Conservation (phyloP, 441 rosid species). For the Croton setiger region DNA sequence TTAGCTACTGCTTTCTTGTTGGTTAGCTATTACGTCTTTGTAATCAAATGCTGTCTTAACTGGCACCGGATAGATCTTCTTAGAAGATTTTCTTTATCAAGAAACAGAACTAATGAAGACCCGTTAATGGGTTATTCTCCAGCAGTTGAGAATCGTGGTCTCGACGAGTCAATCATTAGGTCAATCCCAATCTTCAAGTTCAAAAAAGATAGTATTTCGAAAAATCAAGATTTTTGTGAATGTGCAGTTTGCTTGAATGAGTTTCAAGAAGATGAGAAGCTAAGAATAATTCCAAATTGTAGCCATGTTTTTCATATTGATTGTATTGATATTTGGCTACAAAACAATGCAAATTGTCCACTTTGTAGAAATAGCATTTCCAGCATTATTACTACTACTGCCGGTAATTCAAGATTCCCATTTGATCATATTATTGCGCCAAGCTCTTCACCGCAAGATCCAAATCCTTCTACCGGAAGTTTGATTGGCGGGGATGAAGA, state of each 20-base stretch:
- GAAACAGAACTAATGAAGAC: constrained; percentile 41
- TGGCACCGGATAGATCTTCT: constrained; percentile 70
- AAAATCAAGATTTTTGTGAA: constrained; percentile 32
- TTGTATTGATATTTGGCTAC: constrained; percentile 95
- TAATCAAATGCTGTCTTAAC: constrained; percentile 78
- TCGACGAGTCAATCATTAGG: constrained; percentile 74
- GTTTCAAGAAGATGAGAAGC: constrained; percentile 81
- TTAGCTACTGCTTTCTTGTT: constrained; percentile 75
- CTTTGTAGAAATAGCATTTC: constrained; percentile 84
- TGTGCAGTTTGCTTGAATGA: constrained; percentile 87
- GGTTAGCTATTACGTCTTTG: constrained; percentile 78
- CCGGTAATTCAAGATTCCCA: constrained; percentile 21
- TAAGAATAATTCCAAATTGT: constrained; percentile 68
- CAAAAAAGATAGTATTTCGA: constrained; percentile 38
- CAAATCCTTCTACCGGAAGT: constrained; percentile 27
- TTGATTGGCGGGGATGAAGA: constrained; percentile 48
- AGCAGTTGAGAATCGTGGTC: constrained; percentile 48
- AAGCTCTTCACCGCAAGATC: constrained; percentile 43
- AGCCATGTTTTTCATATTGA: constrained; percentile 83
- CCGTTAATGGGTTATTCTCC: constrained; percentile 48
- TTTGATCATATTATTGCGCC: constrained; percentile 34
- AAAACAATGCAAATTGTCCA: constrained; percentile 83
- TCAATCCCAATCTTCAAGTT: constrained; percentile 72
- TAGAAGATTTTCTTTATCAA: constrained; percentile 50
- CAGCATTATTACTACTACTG: neutral